phyloP scores from a whole-genome alignment of 805 yeast species.

The Nakazawaea siamensis region DNA sequence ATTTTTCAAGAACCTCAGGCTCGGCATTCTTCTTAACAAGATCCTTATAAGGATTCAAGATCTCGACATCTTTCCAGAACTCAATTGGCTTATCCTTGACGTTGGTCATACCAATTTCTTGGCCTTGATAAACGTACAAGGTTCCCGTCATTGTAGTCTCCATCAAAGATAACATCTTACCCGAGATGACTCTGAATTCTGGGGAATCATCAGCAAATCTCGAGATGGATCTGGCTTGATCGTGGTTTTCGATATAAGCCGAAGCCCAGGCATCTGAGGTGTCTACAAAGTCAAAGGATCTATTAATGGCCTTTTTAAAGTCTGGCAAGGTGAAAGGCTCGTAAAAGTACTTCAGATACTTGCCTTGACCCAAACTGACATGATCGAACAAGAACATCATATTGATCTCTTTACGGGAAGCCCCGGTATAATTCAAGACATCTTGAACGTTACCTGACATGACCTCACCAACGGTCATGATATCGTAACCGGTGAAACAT shows the following conservation, averaged over 20 bases:
- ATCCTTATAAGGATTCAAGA: constrained; percentile 33
- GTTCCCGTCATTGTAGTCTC: constrained; percentile 44
- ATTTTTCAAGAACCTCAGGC: constrained; percentile 19
- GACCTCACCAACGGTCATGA: constrained; percentile 52
- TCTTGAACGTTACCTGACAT: constrained; percentile 34
- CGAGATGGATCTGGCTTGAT: constrained; percentile 45
- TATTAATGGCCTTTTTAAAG: constrained; percentile 30
- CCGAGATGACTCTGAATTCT: constrained; percentile 26
- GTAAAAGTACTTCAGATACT: constrained; percentile 26
- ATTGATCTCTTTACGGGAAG: constrained; percentile 28
- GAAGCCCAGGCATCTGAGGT: constrained; percentile 55
- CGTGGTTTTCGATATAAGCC: constrained; percentile 49
- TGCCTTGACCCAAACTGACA: constrained; percentile 28
- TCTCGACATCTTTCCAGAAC: constrained; percentile 43
- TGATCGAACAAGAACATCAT: constrained; percentile 30
- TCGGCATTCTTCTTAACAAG: constrained; percentile 16
- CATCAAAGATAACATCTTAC: constrained; percentile 40
- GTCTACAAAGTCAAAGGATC: constrained; percentile 29
- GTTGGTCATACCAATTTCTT: constrained; percentile 50
- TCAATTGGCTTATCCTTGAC: constrained; percentile 35
- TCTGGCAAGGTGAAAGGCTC: constrained; percentile 27
- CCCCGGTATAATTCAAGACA: constrained; percentile 32
- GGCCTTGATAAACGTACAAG: constrained; percentile 51
- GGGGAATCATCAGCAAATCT: constrained; percentile 40
- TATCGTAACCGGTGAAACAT: constrained; percentile 37